Conservation (phyloP, 441 rosid genomes). For the Oxalis stricta region DNA sequence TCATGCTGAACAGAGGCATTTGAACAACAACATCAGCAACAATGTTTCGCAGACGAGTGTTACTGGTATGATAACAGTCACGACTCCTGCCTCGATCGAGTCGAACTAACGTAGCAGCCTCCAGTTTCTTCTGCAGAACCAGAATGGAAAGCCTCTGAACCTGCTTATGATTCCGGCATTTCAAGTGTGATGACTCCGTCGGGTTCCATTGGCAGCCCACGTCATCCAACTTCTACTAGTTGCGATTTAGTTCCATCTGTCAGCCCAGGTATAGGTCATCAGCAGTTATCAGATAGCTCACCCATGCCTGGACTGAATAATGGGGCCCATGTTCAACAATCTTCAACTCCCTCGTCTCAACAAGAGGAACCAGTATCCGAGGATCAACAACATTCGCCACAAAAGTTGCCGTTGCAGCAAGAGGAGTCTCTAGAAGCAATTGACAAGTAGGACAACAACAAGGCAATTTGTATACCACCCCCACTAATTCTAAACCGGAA, state of each 20-base stretch:
- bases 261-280: slow-evolving; percentile 45
- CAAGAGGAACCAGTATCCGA: slow-evolving; percentile 36
- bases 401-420: slow-evolving; percentile 28
- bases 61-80: slow-evolving; percentile 20
- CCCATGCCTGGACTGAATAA: slow-evolving; percentile 29
- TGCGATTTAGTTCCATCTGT: slow-evolving; percentile 37
- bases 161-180: slow-evolving; percentile 24
- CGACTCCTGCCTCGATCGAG: slow-evolving; percentile 39
- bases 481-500: slow-evolving; percentile 56
- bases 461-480: slow-evolving; percentile 45
- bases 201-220: slow-evolving; percentile 26
- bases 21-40: too few species aligned
- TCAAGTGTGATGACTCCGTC: slow-evolving; percentile 29
- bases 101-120: slow-evolving; percentile 20
- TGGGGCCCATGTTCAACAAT: slow-evolving; percentile 30
- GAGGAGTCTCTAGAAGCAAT: slow-evolving; percentile 37
- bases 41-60: slow-evolving; percentile 27
- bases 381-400: slow-evolving; percentile 42
- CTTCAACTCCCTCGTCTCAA: slow-evolving; percentile 28
- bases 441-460: too few species aligned
- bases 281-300: slow-evolving; percentile 46
- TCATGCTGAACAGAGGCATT: slow-evolving; percentile 32
- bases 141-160: slow-evolving; percentile 50
- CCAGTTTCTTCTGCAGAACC: slow-evolving; percentile 28
- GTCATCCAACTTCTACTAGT: slow-evolving; percentile 30